Conservation (phyloP, 768 basidiomycete genomes). For the Auricularia auricula-judae region DNA sequence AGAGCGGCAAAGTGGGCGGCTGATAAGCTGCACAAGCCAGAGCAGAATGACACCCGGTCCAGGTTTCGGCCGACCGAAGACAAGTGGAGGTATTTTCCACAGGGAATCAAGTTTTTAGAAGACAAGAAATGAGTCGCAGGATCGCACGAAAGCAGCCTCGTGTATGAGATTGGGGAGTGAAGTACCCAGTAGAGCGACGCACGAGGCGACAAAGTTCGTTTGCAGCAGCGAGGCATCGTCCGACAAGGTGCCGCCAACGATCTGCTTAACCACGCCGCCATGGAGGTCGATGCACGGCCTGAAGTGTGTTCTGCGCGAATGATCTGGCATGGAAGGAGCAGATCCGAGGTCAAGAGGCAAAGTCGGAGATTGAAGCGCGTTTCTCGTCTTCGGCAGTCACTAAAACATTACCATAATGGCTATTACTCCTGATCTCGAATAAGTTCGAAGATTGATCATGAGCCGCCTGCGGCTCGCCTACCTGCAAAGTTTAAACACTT, state of each 20-base stretch:
- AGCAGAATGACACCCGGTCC: not conserved
- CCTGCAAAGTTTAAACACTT: too few relatives aligned
- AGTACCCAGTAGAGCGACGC: slow-evolving; percentile 14
- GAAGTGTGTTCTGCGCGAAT: slow-evolving; percentile 28
- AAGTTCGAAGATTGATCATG: too few relatives aligned
- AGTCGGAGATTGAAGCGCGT: too few relatives aligned
- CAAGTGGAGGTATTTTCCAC: too few relatives aligned
- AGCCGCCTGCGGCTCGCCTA: too few relatives aligned
- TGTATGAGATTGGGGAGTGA: not conserved
- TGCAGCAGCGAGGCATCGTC: slow-evolving; percentile 44
- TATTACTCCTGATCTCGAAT: too few relatives aligned
- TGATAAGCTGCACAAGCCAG: slow-evolving; percentile 44
- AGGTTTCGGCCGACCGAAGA: too few relatives aligned
- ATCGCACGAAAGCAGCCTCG: not conserved
- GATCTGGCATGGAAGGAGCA: too few relatives aligned
- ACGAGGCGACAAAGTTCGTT: slow-evolving; percentile 91
- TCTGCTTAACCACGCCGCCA: slow-evolving; percentile 93
- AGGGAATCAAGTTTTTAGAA: not conserved
- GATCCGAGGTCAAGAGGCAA: too few relatives aligned
- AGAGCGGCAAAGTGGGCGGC: slow-evolving; percentile 70
- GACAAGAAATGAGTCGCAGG: not conserved
- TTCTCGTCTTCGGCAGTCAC: too few relatives aligned
- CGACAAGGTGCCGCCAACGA: slow-evolving; percentile 89
- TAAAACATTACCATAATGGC: too few relatives aligned
- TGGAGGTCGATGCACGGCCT: slow-evolving; percentile 96